A percentile compares a stretch with the other conserved stretches of the same genome.
These are phyloP conservation scores for Boletus eberwhitei DNA, from an alignment of 768 basidiomycete genomes.

Conservation along the genomic window DNA sequence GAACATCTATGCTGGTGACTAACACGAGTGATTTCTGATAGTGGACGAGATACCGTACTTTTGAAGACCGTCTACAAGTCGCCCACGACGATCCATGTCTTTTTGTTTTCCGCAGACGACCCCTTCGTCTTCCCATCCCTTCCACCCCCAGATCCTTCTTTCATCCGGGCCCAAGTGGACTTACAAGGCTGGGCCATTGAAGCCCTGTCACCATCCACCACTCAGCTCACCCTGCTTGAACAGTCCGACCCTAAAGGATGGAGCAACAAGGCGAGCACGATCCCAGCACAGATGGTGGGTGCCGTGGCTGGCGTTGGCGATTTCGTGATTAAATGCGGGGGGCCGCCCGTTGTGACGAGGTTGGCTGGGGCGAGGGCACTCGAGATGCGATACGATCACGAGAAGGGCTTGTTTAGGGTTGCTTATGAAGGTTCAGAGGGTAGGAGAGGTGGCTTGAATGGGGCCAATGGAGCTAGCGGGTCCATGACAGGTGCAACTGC, in stretches of 20 bases:
- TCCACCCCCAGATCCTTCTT: slow-evolving; percentile 63
- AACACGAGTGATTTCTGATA: slow-evolving; percentile 30
- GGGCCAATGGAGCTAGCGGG: slow-evolving; percentile 19
- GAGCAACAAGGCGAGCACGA: slow-evolving; percentile 85
- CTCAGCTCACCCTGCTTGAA: slow-evolving; percentile 87
- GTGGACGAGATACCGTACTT: slow-evolving; percentile 86
- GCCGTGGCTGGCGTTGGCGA: slow-evolving; percentile 90
- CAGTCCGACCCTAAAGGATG: slow-evolving; percentile 98
- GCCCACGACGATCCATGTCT: slow-evolving; percentile 90
- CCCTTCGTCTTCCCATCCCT: slow-evolving; percentile 77
- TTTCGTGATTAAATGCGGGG: slow-evolving; percentile 92
- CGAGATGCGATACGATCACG: slow-evolving; percentile 82
- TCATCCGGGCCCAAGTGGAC: slow-evolving; percentile 94
- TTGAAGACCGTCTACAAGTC: slow-evolving; percentile 97
- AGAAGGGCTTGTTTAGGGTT: slow-evolving; percentile 73
- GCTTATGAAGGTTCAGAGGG: slow-evolving; percentile 74
- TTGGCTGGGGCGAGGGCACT: slow-evolving; percentile 74
- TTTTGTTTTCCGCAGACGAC: slow-evolving; percentile 92
- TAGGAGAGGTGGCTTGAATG: slow-evolving; percentile 36
- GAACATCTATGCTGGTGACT: not conserved
- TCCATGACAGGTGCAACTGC: not conserved
- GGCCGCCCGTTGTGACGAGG: slow-evolving; percentile 88
- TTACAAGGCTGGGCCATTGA: slow-evolving; percentile 99
- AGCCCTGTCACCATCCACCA: slow-evolving; percentile 90
- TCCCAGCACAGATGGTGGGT: slow-evolving; percentile 91